Percentiles rank a stretch among this genome's conserved stretches.
Conservation (phyloP, 257 asterid genomes). For the Penstemon barbatus region DNA sequence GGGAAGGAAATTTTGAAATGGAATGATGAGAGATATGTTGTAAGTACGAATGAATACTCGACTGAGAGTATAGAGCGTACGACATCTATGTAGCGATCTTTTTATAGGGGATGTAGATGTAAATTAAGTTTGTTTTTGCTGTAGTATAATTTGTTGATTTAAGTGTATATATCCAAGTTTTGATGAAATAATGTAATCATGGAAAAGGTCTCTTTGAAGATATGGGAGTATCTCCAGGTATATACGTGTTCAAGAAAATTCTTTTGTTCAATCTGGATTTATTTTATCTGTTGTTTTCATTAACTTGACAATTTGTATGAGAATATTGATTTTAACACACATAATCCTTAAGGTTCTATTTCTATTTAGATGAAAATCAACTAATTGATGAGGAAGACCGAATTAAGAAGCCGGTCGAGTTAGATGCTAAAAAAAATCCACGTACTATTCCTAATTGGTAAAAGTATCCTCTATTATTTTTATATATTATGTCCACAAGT, state of each 20-base stretch:
- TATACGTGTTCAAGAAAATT: conserved; percentile 16
- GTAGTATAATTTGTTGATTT: neutral
- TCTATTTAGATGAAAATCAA: no score
- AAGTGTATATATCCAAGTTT: conserved; percentile 24
- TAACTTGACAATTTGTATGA: neutral
- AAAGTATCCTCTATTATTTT: no score
- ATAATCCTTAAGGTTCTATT: no score
- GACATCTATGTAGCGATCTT: conserved; percentile 41
- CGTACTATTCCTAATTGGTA: no score
- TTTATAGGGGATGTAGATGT: neutral
- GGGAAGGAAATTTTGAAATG: conserved; percentile 72
- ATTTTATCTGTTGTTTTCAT: neutral
- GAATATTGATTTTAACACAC: neutral
- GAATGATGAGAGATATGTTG: conserved; percentile 50
- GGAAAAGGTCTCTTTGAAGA: conserved; percentile 18
- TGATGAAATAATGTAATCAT: conserved; percentile 22
- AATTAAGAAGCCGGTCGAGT: no score
- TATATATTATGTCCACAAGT: no score
- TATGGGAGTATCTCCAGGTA: conserved; percentile 2
- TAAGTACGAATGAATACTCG: conserved; percentile 47
- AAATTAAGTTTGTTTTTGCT: neutral
- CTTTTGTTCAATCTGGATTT: conserved; percentile 27
- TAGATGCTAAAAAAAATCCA: no score
- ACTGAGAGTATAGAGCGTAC: conserved; percentile 65
- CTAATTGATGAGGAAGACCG: no score